phyloP scores from a whole-genome alignment of 495 filamentous ascomycete species.

The Aspergillus funiculosus region DNA sequence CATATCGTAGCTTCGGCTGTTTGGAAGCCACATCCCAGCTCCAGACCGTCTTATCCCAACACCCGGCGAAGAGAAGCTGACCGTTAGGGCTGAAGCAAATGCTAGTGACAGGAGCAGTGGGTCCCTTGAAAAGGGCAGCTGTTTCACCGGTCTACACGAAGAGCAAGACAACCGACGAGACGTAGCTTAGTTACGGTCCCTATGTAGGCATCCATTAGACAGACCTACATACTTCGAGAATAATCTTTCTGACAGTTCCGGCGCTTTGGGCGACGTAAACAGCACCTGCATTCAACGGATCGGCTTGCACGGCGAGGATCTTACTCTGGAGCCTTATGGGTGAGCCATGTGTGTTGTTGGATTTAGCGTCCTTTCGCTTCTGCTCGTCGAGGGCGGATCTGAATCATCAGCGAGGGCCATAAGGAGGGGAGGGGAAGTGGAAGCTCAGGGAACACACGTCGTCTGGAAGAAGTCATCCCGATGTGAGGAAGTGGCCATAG shows the following conservation, averaged over 20 bases:
- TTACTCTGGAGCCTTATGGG: constrained; percentile 81
- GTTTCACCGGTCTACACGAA: constrained; percentile 43
- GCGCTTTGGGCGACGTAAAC: constrained; percentile 80
- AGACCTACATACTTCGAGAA: constrained; percentile 71
- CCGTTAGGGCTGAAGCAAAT: constrained; percentile 60
- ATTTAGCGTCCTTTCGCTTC: constrained; percentile 69
- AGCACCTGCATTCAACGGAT: constrained; percentile 55
- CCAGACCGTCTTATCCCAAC: constrained; percentile 90
- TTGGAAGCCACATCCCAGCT: constrained; percentile 64
- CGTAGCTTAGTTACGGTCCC: constrained; percentile 6
- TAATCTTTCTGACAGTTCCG: constrained; percentile 65
- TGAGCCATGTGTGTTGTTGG: constrained; percentile 73
- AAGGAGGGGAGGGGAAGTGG: background rate
- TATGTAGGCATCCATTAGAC: constrained; percentile 3
- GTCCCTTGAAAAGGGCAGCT: constrained; percentile 59
- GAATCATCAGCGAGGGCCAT: constrained; percentile 13
- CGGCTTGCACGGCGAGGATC: constrained; percentile 67
- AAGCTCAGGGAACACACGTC: constrained; percentile 47
- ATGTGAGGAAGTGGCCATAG: constrained; percentile 61
- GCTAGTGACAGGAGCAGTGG: constrained; percentile 71
- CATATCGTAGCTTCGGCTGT: constrained; percentile 50
- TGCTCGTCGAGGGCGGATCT: constrained; percentile 69
- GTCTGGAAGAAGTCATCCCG: constrained; percentile 86
- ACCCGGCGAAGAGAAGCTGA: constrained; percentile 70
- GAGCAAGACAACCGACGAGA: background rate